Base-by-base conservation (phyloP, 2,329 filamentous ascomycete species). In the Hypoxylon sp. region DNA sequence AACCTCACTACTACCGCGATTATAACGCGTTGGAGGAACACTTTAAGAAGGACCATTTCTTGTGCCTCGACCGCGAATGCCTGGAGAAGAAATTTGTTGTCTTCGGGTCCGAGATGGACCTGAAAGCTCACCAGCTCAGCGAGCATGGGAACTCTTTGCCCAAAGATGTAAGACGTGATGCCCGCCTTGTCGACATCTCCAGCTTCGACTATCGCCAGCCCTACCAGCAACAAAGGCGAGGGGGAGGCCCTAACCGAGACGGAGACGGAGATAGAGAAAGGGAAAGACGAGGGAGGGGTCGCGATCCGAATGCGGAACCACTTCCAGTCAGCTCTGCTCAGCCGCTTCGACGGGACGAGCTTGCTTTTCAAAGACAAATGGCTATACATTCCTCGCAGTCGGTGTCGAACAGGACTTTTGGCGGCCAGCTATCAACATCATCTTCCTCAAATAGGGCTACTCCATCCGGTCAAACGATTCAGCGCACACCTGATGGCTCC, bases 81-180 rank as follows among this genome's bases (percentile, higher is more conserved):
- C 79, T 96, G 76, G 96, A 98, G 74, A 97, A 97, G 87, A 98
- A 98, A 78, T 98, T 98, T 77, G 92, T 98, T 31, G 96, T 98
- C 0, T 99, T 99, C 74, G 93, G 93, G 61, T 94, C 94, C 0
- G 93, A 98, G 76, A 90, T 99, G 85, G 96, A 99, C 75, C 82
- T 99, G 51, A 97, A 98, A 79, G 96, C 92, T 2, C 96, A 99
- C 80, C 93, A 97, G 78, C 82, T 99, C 8, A 91, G 92, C 73
- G 88, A 91, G 59, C 96, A 99, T 77, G 93, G 91, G 0, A 89
- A 90, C 73, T 88, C 91, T 0, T 79, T 97, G 24, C 93, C 93
- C 7, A 98, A 97, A 75, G 92, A 95, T 72, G 90, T 92, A 1
- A 86, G 94, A 62, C 87, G 93, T 75, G 95, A 98, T 78, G 93